Conservation (phyloP, 306 rosid species). For the Cicer arietinum region DNA sequence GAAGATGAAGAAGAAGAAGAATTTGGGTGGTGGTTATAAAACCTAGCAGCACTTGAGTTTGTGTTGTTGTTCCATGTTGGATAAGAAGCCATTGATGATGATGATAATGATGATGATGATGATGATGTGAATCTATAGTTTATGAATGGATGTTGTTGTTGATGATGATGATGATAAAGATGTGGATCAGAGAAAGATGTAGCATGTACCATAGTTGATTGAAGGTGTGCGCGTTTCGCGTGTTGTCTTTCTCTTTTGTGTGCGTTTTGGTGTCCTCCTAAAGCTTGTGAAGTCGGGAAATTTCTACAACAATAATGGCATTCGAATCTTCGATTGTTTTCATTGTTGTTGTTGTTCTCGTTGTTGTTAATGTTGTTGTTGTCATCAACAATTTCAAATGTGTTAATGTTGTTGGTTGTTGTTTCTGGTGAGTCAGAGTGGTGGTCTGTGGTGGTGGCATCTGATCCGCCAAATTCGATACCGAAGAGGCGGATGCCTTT, state of each 20-base stretch:
- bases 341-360: constrained; percentile 16
- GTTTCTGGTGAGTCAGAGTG: constrained; percentile 48
- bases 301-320: constrained; percentile 95
- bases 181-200: constrained; percentile 60
- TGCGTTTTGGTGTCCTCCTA: constrained; percentile 96
- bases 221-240: constrained; percentile 90
- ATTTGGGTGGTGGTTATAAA: constrained; percentile 40
- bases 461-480: constrained; percentile 59
- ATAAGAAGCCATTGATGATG: constrained; percentile 40
- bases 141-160: constrained; percentile 55
- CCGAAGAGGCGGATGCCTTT: constrained; percentile 84
- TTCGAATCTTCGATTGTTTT: constrained; percentile 79
- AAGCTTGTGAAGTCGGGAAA: constrained; percentile 93
- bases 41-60: constrained; percentile 44
- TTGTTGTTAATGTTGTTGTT: constrained; percentile 17
- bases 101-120: constrained; percentile 38
- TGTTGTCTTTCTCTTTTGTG: constrained; percentile 93
- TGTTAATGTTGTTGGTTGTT: constrained; percentile 35
- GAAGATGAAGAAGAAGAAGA: background rate
- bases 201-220: constrained; percentile 71
- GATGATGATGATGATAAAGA: constrained; percentile 37
- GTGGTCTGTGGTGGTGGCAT: constrained; percentile 18
- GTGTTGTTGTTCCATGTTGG: constrained; percentile 58
- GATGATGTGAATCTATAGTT: constrained; percentile 62
- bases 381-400: constrained; percentile 26